Conservation (phyloP, 129 eudicot species). For the Cynara cardunculus region DNA sequence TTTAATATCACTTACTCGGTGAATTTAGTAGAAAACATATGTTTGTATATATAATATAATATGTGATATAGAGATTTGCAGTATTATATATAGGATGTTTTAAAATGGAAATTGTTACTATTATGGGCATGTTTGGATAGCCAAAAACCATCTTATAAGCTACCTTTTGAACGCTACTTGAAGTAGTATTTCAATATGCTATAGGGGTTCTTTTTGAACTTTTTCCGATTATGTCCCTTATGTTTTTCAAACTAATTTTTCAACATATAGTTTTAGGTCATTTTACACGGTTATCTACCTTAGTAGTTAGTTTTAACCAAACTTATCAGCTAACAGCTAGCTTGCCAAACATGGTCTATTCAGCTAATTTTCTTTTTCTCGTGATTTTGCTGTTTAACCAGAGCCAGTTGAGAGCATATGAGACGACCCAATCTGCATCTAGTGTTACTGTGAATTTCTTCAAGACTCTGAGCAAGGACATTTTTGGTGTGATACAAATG, state of each 20-base stretch:
- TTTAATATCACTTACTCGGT: no score
- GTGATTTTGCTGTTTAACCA: neutral
- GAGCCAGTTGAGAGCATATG: slow-evolving; percentile 48
- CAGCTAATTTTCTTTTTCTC: neutral
- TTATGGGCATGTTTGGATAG: neutral
- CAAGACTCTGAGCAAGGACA: slow-evolving; percentile 36
- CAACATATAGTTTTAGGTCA: neutral
- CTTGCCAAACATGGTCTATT: neutral
- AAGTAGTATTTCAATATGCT: neutral
- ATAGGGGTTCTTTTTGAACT: no score
- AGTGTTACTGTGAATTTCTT: slow-evolving; percentile 35
- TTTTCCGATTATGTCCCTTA: no score
- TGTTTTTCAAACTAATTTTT: no score
- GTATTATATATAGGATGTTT: neutral
- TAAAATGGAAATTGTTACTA: neutral
- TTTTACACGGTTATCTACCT: neutral
- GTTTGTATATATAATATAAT: no score
- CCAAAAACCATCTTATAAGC: neutral
- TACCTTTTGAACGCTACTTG: neutral
- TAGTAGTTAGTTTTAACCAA: neutral
- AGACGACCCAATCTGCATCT: slow-evolving; percentile 47
- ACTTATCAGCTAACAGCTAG: neutral
- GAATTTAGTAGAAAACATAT: no score
- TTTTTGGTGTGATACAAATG: slow-evolving; percentile 30
- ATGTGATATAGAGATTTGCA: no score